A percentile compares a stretch with the other conserved stretches of the same genome.
Conservation (phyloP, 108 stramenopile genomes). For the Conticribra weissflogii region DNA sequence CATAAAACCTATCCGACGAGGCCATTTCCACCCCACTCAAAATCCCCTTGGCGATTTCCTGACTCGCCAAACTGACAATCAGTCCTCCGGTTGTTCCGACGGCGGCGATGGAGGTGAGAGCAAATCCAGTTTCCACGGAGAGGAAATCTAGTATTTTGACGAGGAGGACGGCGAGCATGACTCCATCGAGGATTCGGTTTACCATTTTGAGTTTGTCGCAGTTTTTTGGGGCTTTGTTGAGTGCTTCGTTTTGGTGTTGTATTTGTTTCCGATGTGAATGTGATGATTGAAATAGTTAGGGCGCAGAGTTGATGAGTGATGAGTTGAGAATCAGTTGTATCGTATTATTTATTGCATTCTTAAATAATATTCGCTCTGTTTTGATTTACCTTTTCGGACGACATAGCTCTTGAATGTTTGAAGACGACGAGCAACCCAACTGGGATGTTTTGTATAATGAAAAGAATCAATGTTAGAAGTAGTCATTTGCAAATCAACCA, state of each 20-base stretch:
- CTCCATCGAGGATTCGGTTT: constrained; percentile 29
- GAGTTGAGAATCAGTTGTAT: background rate
- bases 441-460: constrained; percentile 1
- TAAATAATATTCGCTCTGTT: background rate
- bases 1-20: constrained; percentile 23
- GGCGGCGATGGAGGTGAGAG: constrained; percentile 9
- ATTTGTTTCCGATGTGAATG: background rate
- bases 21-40: constrained; percentile 28
- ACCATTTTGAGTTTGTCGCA: constrained; percentile 53
- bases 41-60: constrained; percentile 31
- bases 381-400: background rate
- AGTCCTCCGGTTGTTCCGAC: constrained; percentile 26
- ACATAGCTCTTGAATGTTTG: constrained; percentile 19
- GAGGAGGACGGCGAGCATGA: constrained; percentile 3
- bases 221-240: constrained; percentile 21
- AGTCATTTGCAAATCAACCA: no score
- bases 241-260: background rate
- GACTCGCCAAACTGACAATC: constrained; percentile 25
- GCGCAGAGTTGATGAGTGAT: background rate
- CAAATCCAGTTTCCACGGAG: constrained; percentile 19
- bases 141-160: constrained; percentile 29
- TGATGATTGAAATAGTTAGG: no score
- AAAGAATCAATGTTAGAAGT: constrained; percentile 1
- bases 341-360: background rate
- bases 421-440: constrained; percentile 20